A percentile compares a stretch with the other conserved stretches of the same genome.
Conservation (phyloP, 257 asterid genomes). For the Paraleonurus japonicus region DNA sequence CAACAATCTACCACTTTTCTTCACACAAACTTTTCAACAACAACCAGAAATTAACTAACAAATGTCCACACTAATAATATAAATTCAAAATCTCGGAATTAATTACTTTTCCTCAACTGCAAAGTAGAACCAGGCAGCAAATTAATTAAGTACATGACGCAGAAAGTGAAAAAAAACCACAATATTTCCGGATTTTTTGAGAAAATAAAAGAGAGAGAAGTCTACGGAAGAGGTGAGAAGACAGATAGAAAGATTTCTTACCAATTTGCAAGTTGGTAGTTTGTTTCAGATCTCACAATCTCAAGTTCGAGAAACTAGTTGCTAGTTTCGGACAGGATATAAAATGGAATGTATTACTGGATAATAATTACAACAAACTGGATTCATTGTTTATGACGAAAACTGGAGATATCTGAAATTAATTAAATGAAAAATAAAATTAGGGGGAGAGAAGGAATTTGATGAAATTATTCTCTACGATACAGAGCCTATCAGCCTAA, state of each 20-base stretch:
- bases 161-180: constrained; percentile 17
- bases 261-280: constrained; percentile 27
- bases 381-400: background rate
- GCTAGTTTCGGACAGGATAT: constrained; percentile 3
- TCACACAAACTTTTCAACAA: background rate
- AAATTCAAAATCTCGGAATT: background rate
- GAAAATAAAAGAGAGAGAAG: background rate
- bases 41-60: background rate
- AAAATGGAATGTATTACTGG: background rate
- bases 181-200: constrained; percentile 13
- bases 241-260: constrained; percentile 20
- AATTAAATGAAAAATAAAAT: background rate
- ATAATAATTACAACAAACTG: background rate
- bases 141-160: background rate
- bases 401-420: constrained; percentile 6
- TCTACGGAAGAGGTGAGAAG: background rate
- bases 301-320: background rate
- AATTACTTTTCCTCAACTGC: constrained; percentile 15
- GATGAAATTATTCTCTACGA: constrained; percentile 7
- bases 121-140: constrained; percentile 15
- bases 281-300: constrained; percentile 33
- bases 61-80: background rate
- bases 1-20: background rate
- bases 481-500: too few relatives aligned
- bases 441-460: background rate